Base-by-base conservation (phyloP, 495 filamentous ascomycete genomes). In the Penicillium maclennaniae region DNA sequence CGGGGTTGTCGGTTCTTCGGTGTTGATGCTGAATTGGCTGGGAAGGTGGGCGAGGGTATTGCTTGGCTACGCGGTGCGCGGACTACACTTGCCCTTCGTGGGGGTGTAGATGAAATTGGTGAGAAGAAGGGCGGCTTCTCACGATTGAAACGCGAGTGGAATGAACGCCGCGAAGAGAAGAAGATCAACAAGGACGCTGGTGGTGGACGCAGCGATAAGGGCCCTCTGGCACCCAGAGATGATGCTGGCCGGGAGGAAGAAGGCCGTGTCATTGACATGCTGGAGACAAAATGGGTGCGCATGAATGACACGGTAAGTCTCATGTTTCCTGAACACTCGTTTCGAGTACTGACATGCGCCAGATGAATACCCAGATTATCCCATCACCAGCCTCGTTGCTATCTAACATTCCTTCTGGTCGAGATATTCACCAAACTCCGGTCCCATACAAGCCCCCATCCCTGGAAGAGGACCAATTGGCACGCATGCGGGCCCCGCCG, bases 1-100 rank as follows among this genome's bases (percentile, higher is more conserved):
- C 88, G 90, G 54, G 89, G 89, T 0, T 95, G 90, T 63, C 81
- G 92, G 26, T 95, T 97, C 66, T 87, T 97, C 44, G 92, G 82
- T 3, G 85, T 97, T 26, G 90, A 97, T 68, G 86, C 92, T 2
- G 93, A 97, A 59, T 59, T 91, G 12, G 81, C 81, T 6, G 89
- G 87, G 3, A 83, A 90, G 68, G 86, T 84, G 5, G 93, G 91
- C 0, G 84, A 83, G 53, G 93, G 76, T 0, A 87, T 97, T 56
- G 89, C 84, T 0, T 97, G 92, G 92, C 63, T 95, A 43, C 70
- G 78, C 15, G 90, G 83, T 39, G 89, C 84, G 1, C 81, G 83
- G 61, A 79, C 80, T 34, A 83, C 89, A 52, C 67, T 96, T 20
- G 90, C 88, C 0, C 68, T 89, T 34, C 53, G 67, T 3, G 49